A percentile compares a stretch with the other conserved stretches of the same genome.
phyloP scores from a whole-genome alignment of 805 yeast species.

The Hanseniaspora thailandica region DNA sequence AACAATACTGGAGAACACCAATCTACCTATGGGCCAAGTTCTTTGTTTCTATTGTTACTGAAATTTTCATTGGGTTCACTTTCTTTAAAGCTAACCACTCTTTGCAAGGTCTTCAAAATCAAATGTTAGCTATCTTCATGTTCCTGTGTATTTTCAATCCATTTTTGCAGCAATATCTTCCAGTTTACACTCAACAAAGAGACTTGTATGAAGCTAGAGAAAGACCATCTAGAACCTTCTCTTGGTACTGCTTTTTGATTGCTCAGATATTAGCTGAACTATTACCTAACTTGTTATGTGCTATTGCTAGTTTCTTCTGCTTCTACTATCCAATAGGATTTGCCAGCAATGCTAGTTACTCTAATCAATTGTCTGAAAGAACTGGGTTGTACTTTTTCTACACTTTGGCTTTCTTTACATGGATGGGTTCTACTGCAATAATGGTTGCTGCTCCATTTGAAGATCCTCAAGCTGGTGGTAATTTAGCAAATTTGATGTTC shows the following conservation, averaged over 20 bases:
- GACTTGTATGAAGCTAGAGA: conserved; percentile 62
- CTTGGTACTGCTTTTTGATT: conserved; percentile 51
- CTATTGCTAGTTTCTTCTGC: conserved; percentile 50
- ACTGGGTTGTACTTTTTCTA: conserved; percentile 47
- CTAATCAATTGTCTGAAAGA: conserved; percentile 38
- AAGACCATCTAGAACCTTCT: conserved; percentile 58
- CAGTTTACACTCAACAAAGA: conserved; percentile 50
- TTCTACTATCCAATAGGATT: conserved; percentile 68
- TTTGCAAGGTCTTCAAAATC: conserved; percentile 66
- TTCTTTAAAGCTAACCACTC: conserved; percentile 57
- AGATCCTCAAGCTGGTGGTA: conserved; percentile 52
- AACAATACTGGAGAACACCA: conserved; percentile 61
- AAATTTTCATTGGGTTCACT: conserved; percentile 64
- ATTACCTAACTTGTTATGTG: conserved; percentile 51
- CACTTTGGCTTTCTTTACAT: conserved; percentile 39
- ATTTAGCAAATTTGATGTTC: conserved; percentile 44
- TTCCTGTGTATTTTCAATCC: conserved; percentile 46
- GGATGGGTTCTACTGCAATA: conserved; percentile 48
- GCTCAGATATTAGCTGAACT: conserved; percentile 56
- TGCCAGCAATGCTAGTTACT: conserved; percentile 45
- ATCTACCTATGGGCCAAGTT: conserved; percentile 49
- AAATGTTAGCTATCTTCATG: conserved; percentile 69
- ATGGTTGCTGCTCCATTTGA: conserved; percentile 48
- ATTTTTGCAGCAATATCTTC: conserved; percentile 50
- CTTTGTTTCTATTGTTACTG: conserved; percentile 40